Percentiles rank a stretch among this genome's conserved stretches.
Conservation (phyloP, 1,139 yeast genomes). For the Yamadazyma dendronema region DNA sequence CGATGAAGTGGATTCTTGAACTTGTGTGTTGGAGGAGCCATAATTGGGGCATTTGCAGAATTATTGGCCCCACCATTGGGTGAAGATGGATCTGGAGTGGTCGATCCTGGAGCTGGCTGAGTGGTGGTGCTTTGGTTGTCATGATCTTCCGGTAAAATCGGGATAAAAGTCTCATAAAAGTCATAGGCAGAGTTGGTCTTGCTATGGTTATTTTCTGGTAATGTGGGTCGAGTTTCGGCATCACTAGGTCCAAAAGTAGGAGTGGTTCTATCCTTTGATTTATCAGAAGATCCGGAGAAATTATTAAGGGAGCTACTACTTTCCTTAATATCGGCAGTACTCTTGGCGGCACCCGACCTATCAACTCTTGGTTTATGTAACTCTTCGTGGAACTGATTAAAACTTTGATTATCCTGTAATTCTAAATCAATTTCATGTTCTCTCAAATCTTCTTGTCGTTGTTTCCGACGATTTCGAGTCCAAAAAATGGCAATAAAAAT, state of each 20-base stretch:
- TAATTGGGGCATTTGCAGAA: not conserved
- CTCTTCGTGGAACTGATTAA: conserved; percentile 37
- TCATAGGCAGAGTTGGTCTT: conserved; percentile 35
- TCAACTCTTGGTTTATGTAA: conserved; percentile 19
- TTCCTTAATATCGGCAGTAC: conserved; percentile 1
- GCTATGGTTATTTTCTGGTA: conserved; percentile 8
- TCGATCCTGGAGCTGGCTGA: no score
- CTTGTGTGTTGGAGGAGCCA: conserved; percentile 12
- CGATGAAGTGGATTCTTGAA: conserved; percentile 8
- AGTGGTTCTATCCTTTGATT: conserved; percentile 5
- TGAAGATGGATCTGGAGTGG: not conserved
- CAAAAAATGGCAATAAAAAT: conserved; percentile 23
- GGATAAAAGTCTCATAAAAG: conserved; percentile 45
- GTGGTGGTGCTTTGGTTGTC: conserved; percentile 1
- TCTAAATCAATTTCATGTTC: conserved; percentile 37
- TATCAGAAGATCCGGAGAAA: conserved; percentile 4
- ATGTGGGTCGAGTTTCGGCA: not conserved
- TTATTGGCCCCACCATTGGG: not conserved
- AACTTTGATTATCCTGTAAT: conserved; percentile 34
- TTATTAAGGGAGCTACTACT: conserved; percentile 3
- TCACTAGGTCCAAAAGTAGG: conserved; percentile 4
- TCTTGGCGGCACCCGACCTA: not conserved
- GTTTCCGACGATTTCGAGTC: conserved; percentile 32
- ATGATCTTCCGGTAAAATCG: conserved; percentile 27
- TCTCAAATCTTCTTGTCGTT: conserved; percentile 30